Percentiles rank a stretch among this genome's conserved stretches.
phyloP scores from a whole-genome alignment of 1,284 basidiomycete genomes.

The Ceratobasidium sp. region DNA sequence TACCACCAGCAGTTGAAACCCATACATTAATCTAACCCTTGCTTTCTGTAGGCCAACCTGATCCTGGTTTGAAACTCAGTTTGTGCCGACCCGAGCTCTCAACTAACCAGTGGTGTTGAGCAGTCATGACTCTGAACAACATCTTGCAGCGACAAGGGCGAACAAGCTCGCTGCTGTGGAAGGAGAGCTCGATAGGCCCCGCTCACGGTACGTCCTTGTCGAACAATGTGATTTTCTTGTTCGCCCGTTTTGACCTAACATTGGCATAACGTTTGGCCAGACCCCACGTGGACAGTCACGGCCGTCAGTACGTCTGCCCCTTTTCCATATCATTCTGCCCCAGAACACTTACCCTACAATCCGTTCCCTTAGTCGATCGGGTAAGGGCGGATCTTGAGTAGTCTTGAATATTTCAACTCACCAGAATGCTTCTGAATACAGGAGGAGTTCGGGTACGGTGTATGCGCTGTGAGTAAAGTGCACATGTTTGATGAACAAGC shows the following conservation, averaged over 20 bases:
- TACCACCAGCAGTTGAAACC: too few relatives aligned
- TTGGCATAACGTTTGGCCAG: slow-evolving; percentile 37
- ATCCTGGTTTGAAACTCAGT: slow-evolving; percentile 36
- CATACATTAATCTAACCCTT: slow-evolving; percentile 5
- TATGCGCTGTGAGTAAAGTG: slow-evolving; percentile 22
- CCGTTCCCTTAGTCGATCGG: slow-evolving; percentile 33
- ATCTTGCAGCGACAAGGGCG: slow-evolving; percentile 28
- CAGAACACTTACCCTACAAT: slow-evolving; percentile 21
- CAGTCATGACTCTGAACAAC: slow-evolving; percentile 38
- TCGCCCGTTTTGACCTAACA: slow-evolving; percentile 37
- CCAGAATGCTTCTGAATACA: slow-evolving; percentile 2
- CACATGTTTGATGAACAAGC: not conserved
- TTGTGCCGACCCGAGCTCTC: not conserved
- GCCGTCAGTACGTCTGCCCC: slow-evolving; percentile 28
- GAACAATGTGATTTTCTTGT: slow-evolving; percentile 17
- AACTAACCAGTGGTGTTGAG: slow-evolving; percentile 1
- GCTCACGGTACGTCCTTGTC: slow-evolving; percentile 27
- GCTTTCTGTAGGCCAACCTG: slow-evolving; percentile 31
- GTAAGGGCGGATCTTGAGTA: slow-evolving; percentile 20
- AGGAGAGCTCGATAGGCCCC: slow-evolving; percentile 21
- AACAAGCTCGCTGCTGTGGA: slow-evolving; percentile 34
- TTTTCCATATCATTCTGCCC: not conserved
- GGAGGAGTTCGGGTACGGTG: slow-evolving; percentile 34
- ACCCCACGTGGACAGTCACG: slow-evolving; percentile 36
- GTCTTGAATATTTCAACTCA: slow-evolving; percentile 29